Conservation (phyloP, 306 rosid species). For the Pyrus communis region DNA sequence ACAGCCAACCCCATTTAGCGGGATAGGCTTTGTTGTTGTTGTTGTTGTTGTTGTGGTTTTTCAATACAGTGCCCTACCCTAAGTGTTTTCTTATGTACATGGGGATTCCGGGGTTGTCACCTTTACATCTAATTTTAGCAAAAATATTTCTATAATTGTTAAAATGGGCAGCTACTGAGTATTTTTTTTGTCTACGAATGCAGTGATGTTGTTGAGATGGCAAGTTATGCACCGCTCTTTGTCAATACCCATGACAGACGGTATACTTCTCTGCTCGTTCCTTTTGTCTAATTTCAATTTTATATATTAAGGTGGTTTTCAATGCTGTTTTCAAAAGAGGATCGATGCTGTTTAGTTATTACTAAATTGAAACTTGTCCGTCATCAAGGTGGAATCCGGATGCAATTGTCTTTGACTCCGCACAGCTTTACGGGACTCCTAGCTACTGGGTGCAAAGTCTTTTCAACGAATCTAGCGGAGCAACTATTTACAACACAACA, state of each 20-base stretch:
- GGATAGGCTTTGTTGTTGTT: too few relatives aligned
- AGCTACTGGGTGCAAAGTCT: constrained; percentile 85
- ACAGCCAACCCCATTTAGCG: too few relatives aligned
- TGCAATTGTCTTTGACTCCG: constrained; percentile 83
- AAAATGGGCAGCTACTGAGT: not conserved
- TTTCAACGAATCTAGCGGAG: constrained; percentile 73
- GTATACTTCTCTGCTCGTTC: constrained; percentile 24
- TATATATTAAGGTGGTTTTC: not conserved
- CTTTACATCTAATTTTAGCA: not conserved
- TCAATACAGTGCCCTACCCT: too few relatives aligned
- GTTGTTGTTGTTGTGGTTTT: too few relatives aligned
- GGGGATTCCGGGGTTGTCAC: not conserved
- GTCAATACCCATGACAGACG: constrained; percentile 67
- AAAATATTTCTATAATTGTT: not conserved
- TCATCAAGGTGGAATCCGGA: constrained; percentile 83
- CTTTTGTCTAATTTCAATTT: not conserved
- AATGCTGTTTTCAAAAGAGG: not conserved
- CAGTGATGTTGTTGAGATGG: constrained; percentile 77
- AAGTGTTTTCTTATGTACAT: too few relatives aligned
- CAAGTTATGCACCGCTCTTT: constrained; percentile 96
- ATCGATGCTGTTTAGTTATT: not conserved
- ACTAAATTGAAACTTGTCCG: constrained; percentile 18
- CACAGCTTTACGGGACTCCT: constrained; percentile 73
- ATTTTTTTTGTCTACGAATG: constrained; percentile 14
- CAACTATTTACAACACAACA: constrained; percentile 54